Evolutionary conservation across 106 monocot genomes (phyloP), one percentile per base, ranked within the genome.

Genomic region (Alisma plantagoaquatica): DNA sequence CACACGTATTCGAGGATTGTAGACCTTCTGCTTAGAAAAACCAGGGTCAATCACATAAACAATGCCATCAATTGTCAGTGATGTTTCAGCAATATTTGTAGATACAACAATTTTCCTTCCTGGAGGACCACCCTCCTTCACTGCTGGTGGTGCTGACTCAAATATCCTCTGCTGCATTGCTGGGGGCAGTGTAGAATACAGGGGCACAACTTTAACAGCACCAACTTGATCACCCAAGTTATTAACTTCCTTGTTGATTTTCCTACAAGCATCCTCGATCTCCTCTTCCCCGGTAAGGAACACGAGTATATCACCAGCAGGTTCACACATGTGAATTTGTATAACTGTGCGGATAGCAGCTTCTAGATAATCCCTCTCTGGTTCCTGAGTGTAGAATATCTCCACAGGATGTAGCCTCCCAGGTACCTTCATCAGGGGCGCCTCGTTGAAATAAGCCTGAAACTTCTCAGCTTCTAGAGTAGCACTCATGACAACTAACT

Each of bases 201-300:
- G 41, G 26, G 68, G 68, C 10, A 68, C 68, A 0, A 51, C 68
- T 33, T 68, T 68, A 24, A 68, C 54, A 41, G 58, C 59, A 27
- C 68, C 68, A 41, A 68, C 57, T 48, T 68, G 68, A 31, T 68
- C 68, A 7, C 68, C 68, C 56, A 66, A 57, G 46, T 66, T 66
- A 59, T 58, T 68, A 17, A 68, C 29, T 43, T 68, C 68, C 51
- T 52, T 68, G 8, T 48, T 59, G 41, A 68, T 59, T 49, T 68
- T 68, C 58, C 41, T 58, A 59, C 68, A 68, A 16, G 68, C 68
- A 51, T 68, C 68, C 43, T 68, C 68, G 24, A 68, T 68, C 43
- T 68, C 68, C 42, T 68, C 68, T 43, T 68, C 68, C 30, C 68
- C 68, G 24, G 68, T 68, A n/a, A 68, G 68, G 29, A 68, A 68